phyloP scores from a whole-genome alignment of 441 rosid genomes.

The Eutrema salsugineum region DNA sequence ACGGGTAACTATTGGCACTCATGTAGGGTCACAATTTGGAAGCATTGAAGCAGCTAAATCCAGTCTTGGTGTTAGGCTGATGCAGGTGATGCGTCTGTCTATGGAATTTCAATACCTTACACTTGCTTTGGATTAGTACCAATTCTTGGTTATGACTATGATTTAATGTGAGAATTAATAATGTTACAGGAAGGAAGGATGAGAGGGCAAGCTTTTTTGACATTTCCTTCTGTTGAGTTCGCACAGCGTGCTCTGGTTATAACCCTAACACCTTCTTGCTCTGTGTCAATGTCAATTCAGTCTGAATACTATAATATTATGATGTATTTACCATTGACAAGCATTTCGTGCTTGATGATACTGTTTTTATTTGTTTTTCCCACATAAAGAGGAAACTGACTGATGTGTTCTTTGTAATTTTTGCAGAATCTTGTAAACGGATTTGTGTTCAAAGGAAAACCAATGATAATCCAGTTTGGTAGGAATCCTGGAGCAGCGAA shows the following conservation, averaged over 20 bases:
- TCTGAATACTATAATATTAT: background rate
- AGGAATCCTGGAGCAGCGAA: constrained; percentile 64
- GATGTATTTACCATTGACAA: background rate
- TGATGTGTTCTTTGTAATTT: constrained; percentile 4
- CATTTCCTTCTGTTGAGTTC: constrained; percentile 86
- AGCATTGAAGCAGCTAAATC: constrained; percentile 65
- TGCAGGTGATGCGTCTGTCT: constrained; percentile 57
- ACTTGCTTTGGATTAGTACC: background rate
- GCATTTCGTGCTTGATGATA: background rate
- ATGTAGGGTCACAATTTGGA: constrained; percentile 87
- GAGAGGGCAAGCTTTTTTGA: constrained; percentile 98
- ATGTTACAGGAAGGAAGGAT: constrained; percentile 88
- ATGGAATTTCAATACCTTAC: background rate
- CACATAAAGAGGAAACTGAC: background rate
- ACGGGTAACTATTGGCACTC: constrained; percentile 3
- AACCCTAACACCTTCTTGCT: constrained; percentile 21
- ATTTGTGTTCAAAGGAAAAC: constrained; percentile 80
- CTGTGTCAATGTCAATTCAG: background rate
- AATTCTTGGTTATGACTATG: background rate
- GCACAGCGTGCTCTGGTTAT: constrained; percentile 86
- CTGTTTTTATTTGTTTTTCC: background rate
- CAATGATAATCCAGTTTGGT: constrained; percentile 94
- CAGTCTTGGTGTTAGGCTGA: constrained; percentile 68
- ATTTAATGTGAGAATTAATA: background rate
- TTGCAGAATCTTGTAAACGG: constrained; percentile 89